Evolutionary conservation across 768 basidiomycete species (phyloP).

Genomic region (Tulasnella sp.): DNA sequence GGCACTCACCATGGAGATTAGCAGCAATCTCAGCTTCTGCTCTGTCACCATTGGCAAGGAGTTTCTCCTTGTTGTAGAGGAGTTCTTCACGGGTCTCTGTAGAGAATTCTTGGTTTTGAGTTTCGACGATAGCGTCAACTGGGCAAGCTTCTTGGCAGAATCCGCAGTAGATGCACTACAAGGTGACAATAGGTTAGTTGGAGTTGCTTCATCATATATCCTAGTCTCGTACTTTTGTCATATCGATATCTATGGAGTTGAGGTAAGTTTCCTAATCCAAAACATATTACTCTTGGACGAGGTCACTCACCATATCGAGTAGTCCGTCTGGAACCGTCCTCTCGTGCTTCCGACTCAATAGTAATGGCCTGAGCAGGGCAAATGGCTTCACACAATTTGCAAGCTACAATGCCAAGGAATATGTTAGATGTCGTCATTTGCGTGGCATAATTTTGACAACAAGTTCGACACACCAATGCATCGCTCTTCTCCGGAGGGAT

Average conservation of each 20-base stretch:
- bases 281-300: no score
- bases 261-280: slow-evolving; percentile 13
- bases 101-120: slow-evolving; percentile 95
- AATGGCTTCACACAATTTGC: slow-evolving; percentile 98
- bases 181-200: background rate
- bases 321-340: slow-evolving; percentile 90
- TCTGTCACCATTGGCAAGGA: slow-evolving; percentile 88
- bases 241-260: slow-evolving; percentile 69
- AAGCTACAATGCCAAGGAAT: slow-evolving; percentile 51
- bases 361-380: slow-evolving; percentile 99
- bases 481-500: slow-evolving; percentile 95
- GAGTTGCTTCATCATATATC: background rate
- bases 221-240: slow-evolving; percentile 53
- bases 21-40: slow-evolving; percentile 97
- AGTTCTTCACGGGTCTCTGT: slow-evolving; percentile 97
- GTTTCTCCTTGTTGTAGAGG: slow-evolving; percentile 98
- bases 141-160: slow-evolving; percentile 99
- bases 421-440: background rate
- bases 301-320: slow-evolving; percentile 76
- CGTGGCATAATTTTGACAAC: no score
- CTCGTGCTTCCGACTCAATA: slow-evolving; percentile 92
- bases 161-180: slow-evolving; percentile 94
- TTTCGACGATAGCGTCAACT: slow-evolving; percentile 98
- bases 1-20: slow-evolving; percentile 66
- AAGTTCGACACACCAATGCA: slow-evolving; percentile 69